Evolutionary conservation across 169 alveolate species (phyloP).

Genomic region (Plasmodium knowlesi): DNA sequence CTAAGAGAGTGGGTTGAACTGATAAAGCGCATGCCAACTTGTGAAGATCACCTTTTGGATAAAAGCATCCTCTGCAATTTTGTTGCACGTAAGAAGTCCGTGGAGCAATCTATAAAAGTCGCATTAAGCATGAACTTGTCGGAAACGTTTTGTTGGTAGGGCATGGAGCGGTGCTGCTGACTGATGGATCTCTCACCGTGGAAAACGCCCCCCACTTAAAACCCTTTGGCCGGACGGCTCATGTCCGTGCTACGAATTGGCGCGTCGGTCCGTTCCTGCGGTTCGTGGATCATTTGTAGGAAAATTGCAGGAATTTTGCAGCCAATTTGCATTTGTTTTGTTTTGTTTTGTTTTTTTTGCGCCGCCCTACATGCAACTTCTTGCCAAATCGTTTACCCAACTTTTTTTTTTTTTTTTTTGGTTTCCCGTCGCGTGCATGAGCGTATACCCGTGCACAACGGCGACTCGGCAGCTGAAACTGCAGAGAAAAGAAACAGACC

Average conservation of each 20-base stretch:
- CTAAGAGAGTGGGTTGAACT: not conserved
- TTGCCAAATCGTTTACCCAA: not conserved
- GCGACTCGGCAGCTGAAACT: not conserved
- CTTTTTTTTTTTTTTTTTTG: not conserved
- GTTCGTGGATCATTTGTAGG: not conserved
- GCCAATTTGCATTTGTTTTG: not conserved
- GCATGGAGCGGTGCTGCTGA: not conserved
- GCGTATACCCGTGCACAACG: not conserved
- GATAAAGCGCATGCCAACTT: not conserved
- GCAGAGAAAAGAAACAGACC: not conserved
- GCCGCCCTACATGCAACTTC: not conserved
- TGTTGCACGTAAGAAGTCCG: constrained; percentile 15
- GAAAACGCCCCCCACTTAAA: not conserved
- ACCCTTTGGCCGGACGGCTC: not conserved
- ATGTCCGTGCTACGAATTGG: not conserved
- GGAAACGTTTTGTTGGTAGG: constrained; percentile 1
- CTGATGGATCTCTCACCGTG: not conserved
- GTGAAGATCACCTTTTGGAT: not conserved
- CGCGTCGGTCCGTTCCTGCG: not conserved
- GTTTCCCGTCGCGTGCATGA: not conserved
- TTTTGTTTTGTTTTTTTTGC: not conserved
- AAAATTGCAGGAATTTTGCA: too few relatives aligned
- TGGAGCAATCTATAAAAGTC: not conserved
- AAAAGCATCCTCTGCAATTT: constrained; percentile 21
- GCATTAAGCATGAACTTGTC: not conserved